Percentiles rank a stretch among this genome's conserved stretches.
These are phyloP conservation scores for Lyophyllum atratum DNA, from an alignment of 768 basidiomycete genomes.

Conservation along the genomic window DNA sequence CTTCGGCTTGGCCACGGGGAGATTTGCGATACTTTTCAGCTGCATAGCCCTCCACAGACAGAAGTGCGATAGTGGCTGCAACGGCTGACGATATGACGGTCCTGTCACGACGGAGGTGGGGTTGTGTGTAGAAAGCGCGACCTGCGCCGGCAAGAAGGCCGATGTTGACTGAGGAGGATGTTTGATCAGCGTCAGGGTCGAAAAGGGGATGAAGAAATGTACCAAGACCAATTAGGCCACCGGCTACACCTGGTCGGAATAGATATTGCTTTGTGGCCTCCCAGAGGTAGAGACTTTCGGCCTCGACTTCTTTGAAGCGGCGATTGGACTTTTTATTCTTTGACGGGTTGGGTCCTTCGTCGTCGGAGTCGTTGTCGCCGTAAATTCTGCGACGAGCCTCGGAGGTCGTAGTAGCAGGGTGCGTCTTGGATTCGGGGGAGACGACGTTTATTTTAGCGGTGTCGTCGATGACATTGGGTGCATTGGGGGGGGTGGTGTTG, in stretches of 20 bases:
- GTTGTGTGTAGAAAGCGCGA: slow-evolving; percentile 63
- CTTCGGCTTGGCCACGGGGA: slow-evolving; percentile 56
- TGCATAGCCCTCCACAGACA: slow-evolving; percentile 64
- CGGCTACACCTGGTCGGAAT: slow-evolving; percentile 67
- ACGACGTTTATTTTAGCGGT: slow-evolving; percentile 60
- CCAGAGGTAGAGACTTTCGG: slow-evolving; percentile 57
- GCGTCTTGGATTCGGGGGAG: slow-evolving; percentile 46
- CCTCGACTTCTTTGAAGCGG: slow-evolving; percentile 42
- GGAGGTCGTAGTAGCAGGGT: slow-evolving; percentile 41
- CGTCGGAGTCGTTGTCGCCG: slow-evolving; percentile 8
- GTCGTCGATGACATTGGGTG: slow-evolving; percentile 44
- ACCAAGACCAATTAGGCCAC: slow-evolving; percentile 74
- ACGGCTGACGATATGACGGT: slow-evolving; percentile 52
- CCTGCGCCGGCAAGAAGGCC: slow-evolving; percentile 65
- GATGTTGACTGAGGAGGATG: slow-evolving; percentile 56
- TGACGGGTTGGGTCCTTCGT: neutral
- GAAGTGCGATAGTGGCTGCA: slow-evolving; percentile 54
- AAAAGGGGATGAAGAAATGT: slow-evolving; percentile 20
- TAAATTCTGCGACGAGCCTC: slow-evolving; percentile 17
- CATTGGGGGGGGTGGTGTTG: slow-evolving; percentile 46
- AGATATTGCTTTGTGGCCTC: slow-evolving; percentile 51
- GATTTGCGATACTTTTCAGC: slow-evolving; percentile 64
- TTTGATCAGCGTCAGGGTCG: neutral
- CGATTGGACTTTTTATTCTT: slow-evolving; percentile 31
- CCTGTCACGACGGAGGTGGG: slow-evolving; percentile 60